phyloP scores from a whole-genome alignment of 2,329 filamentous ascomycete genomes.

The Cephalotrichum gorgonifer region DNA sequence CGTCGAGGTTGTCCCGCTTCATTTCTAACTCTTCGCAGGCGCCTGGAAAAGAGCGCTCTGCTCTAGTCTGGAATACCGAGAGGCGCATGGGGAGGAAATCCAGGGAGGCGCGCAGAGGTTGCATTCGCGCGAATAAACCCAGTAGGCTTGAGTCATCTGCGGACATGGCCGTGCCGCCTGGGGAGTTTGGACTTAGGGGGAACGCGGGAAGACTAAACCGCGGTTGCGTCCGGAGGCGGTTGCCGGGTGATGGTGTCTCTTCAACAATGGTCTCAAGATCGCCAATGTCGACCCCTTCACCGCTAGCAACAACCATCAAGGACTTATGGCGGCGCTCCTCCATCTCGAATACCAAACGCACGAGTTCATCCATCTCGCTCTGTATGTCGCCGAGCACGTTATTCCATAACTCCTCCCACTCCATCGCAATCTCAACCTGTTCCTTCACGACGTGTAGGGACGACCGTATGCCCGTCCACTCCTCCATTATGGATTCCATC shows the following conservation, averaged over 20 bases:
- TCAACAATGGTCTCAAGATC: slow-evolving; percentile 91
- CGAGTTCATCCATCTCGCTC: slow-evolving; percentile 70
- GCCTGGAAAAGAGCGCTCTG: slow-evolving; percentile 71
- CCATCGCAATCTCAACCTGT: slow-evolving; percentile 95
- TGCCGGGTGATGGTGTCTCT: slow-evolving; percentile 55
- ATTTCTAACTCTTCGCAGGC: slow-evolving; percentile 83
- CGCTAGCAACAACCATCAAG: slow-evolving; percentile 49
- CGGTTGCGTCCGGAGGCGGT: slow-evolving; percentile 44
- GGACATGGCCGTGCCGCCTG: slow-evolving; percentile 39
- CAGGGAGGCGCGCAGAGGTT: slow-evolving; percentile 81
- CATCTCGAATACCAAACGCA: slow-evolving; percentile 87
- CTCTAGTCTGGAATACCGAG: slow-evolving; percentile 73
- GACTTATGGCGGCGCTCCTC: slow-evolving; percentile 86
- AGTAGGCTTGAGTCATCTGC: slow-evolving; percentile 84
- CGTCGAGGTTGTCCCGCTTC: slow-evolving; percentile 63
- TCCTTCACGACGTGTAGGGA: slow-evolving; percentile 71
- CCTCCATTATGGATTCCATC: slow-evolving; percentile 77
- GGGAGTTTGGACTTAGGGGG: slow-evolving; percentile 51
- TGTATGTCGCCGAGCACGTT: slow-evolving; percentile 88
- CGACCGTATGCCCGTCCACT: slow-evolving; percentile 74
- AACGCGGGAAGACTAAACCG: slow-evolving; percentile 61
- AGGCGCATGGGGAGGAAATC: slow-evolving; percentile 95
- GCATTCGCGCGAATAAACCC: slow-evolving; percentile 88
- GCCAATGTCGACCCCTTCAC: slow-evolving; percentile 66
- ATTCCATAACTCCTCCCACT: slow-evolving; percentile 97